Base-by-base conservation (phyloP, 1,284 basidiomycete species). In the Ceratobasidium sp. region DNA sequence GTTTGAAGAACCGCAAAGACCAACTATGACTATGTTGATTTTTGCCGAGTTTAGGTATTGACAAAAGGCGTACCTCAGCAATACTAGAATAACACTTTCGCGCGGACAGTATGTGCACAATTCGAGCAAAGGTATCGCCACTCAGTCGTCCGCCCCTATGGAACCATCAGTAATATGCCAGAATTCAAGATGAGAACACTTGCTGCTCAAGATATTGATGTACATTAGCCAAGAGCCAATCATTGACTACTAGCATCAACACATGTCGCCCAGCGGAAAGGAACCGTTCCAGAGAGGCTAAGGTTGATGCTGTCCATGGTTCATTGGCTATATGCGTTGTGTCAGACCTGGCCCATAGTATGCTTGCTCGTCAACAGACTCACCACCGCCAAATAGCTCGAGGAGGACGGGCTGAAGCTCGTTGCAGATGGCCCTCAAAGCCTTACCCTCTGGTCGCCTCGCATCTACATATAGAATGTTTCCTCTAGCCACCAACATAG, bases 391-490 rank as follows among this genome's bases (percentile, higher is more conserved):
- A 77, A 92, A 93, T 47, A 93, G 77, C 66, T 88, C 86, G 2
- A 90, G 90, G 50, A 94, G 79, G 11, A 89, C 80, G 0, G 82
- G 76, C n/a, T 90, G 85, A 50, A 94, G 84, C 78, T 92, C 89
- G 54, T 85, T 85, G 64, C 91, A 85, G 73, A 93, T 90, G 76
- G 87, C 85, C 44, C 86, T 86, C 78, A 92, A 91, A 66, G 86
- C 86, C 41, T 46, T 50, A 38, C 30, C 46, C 52, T 69, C 64
- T 16, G 52, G 35, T 18, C 46, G 32, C 50, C 28, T 57, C 26
- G 35, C 30, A 16, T 57, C n/a, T 2, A 50, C 52, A 28, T 69
- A 69, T 18, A 69, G 21, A 3, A 52, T 52, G 28, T 69, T 69
- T 5, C 50, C 41, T 41, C 64, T 69, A 23, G 35, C 50, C 8